phyloP scores from a whole-genome alignment of 345 rosid species.

The Geranium rotundifolium region DNA sequence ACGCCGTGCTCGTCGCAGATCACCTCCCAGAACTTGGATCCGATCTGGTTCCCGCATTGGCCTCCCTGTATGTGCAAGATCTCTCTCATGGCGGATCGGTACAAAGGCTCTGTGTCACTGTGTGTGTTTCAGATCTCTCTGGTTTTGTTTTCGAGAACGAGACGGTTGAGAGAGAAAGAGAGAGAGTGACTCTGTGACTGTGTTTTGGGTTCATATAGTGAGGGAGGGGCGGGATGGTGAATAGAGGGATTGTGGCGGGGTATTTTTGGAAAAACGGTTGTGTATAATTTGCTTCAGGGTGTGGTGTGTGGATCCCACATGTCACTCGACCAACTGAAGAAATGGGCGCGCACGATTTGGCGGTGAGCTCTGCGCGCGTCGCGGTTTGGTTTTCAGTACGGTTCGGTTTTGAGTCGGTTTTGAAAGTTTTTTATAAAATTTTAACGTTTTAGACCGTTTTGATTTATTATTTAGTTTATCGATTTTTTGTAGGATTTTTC shows the following conservation, averaged over 20 bases:
- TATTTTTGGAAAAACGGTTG: too few species aligned
- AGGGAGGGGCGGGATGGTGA: too few species aligned
- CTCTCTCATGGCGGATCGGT: conserved; percentile 54
- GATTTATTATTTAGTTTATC: too few species aligned
- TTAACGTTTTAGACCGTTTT: too few species aligned
- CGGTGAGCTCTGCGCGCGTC: conserved; percentile 5
- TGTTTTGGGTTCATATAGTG: too few species aligned
- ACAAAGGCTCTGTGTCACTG: too few species aligned
- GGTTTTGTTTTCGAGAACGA: background rate
- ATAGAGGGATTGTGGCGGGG: too few species aligned
- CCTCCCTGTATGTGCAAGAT: conserved; percentile 94
- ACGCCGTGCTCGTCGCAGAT: conserved; percentile 94
- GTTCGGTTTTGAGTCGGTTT: background rate
- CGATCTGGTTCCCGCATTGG: conserved; percentile 98
- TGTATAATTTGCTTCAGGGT: background rate
- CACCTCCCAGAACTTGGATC: conserved; percentile 97
- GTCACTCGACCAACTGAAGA: conserved; percentile 4
- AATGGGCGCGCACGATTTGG: conserved; percentile 16
- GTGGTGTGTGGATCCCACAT: background rate
- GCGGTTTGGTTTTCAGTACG: background rate
- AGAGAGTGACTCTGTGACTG: background rate
- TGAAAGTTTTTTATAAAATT: too few species aligned
- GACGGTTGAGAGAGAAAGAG: background rate
- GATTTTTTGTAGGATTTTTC: too few species aligned
- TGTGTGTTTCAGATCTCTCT: background rate